A percentile compares a stretch with the other conserved stretches of the same genome.
These are phyloP conservation scores for Mortierella sp. DNA, from an alignment of 371 early-diverging fungal species.

Conservation along the genomic window DNA sequence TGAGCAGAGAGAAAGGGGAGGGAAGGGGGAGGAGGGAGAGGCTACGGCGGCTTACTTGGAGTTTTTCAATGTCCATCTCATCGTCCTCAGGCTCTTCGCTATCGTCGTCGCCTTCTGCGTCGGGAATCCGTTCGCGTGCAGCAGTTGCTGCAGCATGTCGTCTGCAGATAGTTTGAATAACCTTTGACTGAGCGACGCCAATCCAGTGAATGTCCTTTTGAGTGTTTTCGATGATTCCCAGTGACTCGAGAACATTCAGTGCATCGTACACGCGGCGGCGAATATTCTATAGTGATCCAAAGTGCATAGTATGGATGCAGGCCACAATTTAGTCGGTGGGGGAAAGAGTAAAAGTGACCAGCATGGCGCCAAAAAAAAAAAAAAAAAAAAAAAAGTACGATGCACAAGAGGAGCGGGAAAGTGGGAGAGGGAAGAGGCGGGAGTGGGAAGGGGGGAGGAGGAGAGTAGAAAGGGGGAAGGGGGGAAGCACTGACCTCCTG, in stretches of 20 bases:
- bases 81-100: conserved; percentile 55
- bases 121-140: conserved; percentile 3
- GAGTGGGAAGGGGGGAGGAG: too few species aligned
- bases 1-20: too few species aligned
- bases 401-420: too few species aligned
- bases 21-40: too few species aligned
- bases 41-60: conserved; percentile 35
- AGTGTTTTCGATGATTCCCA: conserved; percentile 75
- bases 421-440: too few species aligned
- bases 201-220: conserved; percentile 79
- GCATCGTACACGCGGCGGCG: conserved; percentile 85
- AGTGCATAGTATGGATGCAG: too few species aligned
- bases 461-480: not conserved
- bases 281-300: conserved; percentile 63
- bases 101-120: conserved; percentile 28
- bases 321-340: conserved; percentile 1
- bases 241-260: conserved; percentile 80
- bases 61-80: conserved; percentile 50
- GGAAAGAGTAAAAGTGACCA: too few species aligned
- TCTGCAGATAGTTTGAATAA: conserved; percentile 13
- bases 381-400: too few species aligned
- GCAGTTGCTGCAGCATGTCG: not conserved
- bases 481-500: conserved; percentile 37
- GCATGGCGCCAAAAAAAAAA: too few species aligned
- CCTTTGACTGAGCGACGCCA: conserved; percentile 56